phyloP scores from a whole-genome alignment of 2,329 filamentous ascomycete species.

The Geosmithia morbida region DNA sequence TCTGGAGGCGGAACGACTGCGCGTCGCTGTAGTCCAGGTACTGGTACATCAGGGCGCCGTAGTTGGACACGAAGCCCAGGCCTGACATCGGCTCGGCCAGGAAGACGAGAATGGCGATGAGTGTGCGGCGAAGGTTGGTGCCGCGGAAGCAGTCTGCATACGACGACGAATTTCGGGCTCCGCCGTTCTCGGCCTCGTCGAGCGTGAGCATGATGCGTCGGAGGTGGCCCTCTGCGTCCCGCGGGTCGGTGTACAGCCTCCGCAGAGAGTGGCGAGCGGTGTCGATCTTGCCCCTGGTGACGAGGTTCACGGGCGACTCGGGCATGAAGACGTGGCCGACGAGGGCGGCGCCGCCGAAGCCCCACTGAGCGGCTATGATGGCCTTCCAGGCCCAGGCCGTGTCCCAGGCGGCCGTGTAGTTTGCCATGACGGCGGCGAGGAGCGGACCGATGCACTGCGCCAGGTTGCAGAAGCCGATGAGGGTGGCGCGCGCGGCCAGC shows the following conservation, averaged over 20 bases:
- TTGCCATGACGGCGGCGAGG: slow-evolving; percentile 19
- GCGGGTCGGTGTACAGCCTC: slow-evolving; percentile 13
- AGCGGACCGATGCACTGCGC: slow-evolving; percentile 24
- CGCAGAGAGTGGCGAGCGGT: slow-evolving; percentile 16
- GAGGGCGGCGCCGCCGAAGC: slow-evolving; percentile 18
- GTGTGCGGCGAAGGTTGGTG: slow-evolving; percentile 20
- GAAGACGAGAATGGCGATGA: slow-evolving; percentile 21
- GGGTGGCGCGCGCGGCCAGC: slow-evolving; percentile 18
- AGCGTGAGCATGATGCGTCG: slow-evolving; percentile 8
- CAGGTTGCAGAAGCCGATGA: slow-evolving; percentile 21
- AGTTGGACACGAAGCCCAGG: slow-evolving; percentile 7
- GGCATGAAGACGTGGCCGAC: slow-evolving; percentile 19
- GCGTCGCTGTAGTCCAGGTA: slow-evolving; percentile 11
- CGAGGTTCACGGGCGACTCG: slow-evolving; percentile 25
- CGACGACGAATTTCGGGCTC: slow-evolving; percentile 6
- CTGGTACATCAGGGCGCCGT: slow-evolving; percentile 10
- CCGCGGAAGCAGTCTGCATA: slow-evolving; percentile 27
- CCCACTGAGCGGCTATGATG: slow-evolving; percentile 24
- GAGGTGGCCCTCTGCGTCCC: slow-evolving; percentile 6
- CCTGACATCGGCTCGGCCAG: slow-evolving; percentile 8
- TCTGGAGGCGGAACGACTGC: slow-evolving; percentile 13
- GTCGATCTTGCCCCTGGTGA: slow-evolving; percentile 17
- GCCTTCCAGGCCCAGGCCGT: slow-evolving; percentile 25
- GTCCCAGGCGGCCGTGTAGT: slow-evolving; percentile 18
- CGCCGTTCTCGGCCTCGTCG: slow-evolving; percentile 6